Conservation (phyloP, 2,329 filamentous ascomycete species). For the Cladobotryum protrusum region DNA sequence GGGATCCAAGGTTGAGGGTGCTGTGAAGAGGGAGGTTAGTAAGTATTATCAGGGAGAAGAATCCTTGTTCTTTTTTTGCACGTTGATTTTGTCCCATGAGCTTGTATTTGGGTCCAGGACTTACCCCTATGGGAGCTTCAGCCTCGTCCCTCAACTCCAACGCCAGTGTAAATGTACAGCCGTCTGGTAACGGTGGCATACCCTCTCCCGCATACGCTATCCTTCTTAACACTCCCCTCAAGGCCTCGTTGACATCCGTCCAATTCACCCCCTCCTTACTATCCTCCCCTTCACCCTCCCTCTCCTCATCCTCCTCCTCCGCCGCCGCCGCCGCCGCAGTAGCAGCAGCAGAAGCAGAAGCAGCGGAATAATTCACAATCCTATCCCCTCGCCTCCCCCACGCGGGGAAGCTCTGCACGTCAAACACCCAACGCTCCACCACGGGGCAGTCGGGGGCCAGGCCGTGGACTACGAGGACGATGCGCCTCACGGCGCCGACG, state of each 20-base stretch:
- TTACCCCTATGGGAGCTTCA: constrained; percentile 51
- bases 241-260: constrained; percentile 63
- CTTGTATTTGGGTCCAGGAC: constrained; percentile 18
- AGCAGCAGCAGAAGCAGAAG: not conserved
- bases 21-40: constrained; percentile 22
- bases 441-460: constrained; percentile 32
- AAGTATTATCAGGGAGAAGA: too few relatives aligned
- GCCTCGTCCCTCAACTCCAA: constrained; percentile 62
- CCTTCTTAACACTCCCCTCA: constrained; percentile 60
- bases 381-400: constrained; percentile 6
- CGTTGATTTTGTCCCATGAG: too few relatives aligned
- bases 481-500: constrained; percentile 40
- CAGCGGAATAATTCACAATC: not conserved
- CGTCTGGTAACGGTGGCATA: constrained; percentile 51
- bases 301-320: constrained; percentile 18
- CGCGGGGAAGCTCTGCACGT: constrained; percentile 46
- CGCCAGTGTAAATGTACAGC: constrained; percentile 70
- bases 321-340: not conserved
- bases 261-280: constrained; percentile 36
- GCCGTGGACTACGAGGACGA: constrained; percentile 44
- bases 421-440: constrained; percentile 58
- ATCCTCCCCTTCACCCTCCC: constrained; percentile 23
- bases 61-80: too few relatives aligned
- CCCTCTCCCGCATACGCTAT: constrained; percentile 54
- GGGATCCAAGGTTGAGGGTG: constrained; percentile 58